Evolutionary conservation across 2,329 filamentous ascomycete genomes (phyloP).

Genomic region (Hansfordia pulvinata): DNA sequence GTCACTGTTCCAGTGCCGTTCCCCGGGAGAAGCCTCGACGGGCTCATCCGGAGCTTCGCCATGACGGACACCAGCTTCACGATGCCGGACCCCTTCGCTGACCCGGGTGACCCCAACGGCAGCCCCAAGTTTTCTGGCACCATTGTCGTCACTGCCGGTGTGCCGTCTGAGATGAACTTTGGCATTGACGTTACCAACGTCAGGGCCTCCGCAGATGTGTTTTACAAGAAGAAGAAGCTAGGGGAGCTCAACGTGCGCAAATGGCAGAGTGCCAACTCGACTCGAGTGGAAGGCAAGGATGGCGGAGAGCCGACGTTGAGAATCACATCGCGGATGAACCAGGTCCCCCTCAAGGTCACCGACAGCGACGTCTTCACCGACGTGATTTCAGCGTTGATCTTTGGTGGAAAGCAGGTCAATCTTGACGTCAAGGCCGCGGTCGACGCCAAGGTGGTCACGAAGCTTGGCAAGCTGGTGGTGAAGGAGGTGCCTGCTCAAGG

Average conservation of each 20-base stretch:
- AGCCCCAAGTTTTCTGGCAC: conserved; percentile 73
- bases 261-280: conserved; percentile 79
- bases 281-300: conserved; percentile 42
- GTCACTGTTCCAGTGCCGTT: conserved; percentile 77
- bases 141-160: conserved; percentile 61
- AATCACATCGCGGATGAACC: conserved; percentile 62
- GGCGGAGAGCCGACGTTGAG: conserved; percentile 49
- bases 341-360: conserved; percentile 73
- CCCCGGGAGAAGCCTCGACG: conserved; percentile 67
- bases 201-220: conserved; percentile 66
- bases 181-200: conserved; percentile 66
- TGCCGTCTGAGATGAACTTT: conserved; percentile 83
- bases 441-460: conserved; percentile 70
- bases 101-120: conserved; percentile 58
- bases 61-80: conserved; percentile 76
- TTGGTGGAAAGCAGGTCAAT: conserved; percentile 54
- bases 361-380: conserved; percentile 67
- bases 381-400: conserved; percentile 68
- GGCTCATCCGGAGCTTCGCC: conserved; percentile 77
- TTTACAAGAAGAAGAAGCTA: conserved; percentile 64
- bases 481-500: conserved; percentile 79
- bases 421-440: conserved; percentile 68
- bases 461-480: conserved; percentile 67
- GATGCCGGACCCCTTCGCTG: conserved; percentile 67
- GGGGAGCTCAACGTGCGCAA: conserved; percentile 66